A percentile compares a stretch with the other conserved stretches of the same genome.
These are phyloP conservation scores for Trametes gibbosa DNA, from an alignment of 768 basidiomycete genomes.

Conservation along the genomic window DNA sequence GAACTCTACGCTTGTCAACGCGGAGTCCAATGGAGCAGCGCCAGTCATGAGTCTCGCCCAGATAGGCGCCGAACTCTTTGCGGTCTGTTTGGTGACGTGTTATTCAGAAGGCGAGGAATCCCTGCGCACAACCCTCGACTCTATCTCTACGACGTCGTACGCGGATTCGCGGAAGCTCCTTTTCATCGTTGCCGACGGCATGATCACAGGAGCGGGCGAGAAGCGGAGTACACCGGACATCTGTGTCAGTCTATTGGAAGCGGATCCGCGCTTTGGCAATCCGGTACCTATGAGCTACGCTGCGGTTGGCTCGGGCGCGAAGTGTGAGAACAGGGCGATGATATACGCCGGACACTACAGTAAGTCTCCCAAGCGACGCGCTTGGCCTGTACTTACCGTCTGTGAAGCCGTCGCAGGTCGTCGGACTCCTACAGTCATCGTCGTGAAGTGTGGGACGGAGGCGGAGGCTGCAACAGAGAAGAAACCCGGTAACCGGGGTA, in stretches of 20 bases:
- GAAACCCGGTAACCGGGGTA: conserved; percentile 97
- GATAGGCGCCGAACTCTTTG: conserved; percentile 94
- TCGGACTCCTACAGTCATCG: conserved; percentile 88
- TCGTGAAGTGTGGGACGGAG: conserved; percentile 97
- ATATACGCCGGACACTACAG: conserved; percentile 99
- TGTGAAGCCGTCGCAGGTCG: conserved; percentile 71
- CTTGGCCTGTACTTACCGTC: background rate
- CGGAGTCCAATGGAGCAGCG: conserved; percentile 34
- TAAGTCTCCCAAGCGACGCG: conserved; percentile 40
- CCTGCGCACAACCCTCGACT: conserved; percentile 87
- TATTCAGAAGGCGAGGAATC: conserved; percentile 97
- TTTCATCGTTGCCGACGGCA: conserved; percentile 95
- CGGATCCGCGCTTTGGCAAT: conserved; percentile 93
- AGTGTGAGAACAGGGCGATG: conserved; percentile 92
- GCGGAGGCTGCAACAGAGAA: conserved; percentile 76
- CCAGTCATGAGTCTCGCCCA: conserved; percentile 82
- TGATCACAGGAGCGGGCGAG: conserved; percentile 98
- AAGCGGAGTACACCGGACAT: conserved; percentile 95
- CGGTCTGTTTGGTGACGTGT: conserved; percentile 94
- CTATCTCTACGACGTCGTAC: conserved; percentile 87
- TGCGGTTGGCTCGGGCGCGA: conserved; percentile 87
- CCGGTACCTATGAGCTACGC: conserved; percentile 92
- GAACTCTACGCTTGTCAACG: conserved; percentile 52
- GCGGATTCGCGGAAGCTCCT: conserved; percentile 90
- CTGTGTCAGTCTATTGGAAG: conserved; percentile 87